Base-by-base conservation (phyloP, 768 basidiomycete genomes). In the Rhodocollybia butyracea region DNA sequence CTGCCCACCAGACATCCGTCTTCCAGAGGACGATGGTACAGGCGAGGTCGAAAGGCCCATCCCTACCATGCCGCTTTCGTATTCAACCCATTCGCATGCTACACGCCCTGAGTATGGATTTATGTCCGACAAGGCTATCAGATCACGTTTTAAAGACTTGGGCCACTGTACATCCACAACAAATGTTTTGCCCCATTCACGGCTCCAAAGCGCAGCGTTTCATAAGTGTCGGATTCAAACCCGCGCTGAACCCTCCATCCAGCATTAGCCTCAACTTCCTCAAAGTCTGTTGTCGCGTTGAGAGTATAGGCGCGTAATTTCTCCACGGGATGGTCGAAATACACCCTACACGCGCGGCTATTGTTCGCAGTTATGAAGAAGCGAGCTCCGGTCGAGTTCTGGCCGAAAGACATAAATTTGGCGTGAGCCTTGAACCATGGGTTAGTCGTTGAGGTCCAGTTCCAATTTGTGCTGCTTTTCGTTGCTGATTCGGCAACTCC, bases 71-170 rank as follows among this genome's bases (percentile, higher is more conserved):
- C 65, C 83, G 61, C 80, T 80, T 66, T 81, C 79, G 60, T 84
- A 83, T 63, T 89, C 87, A n/a, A 76, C 79, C 82, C 85, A 88
- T 53, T 81, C 79, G 57, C 85, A 87, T 17, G 78, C 80, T 21
- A 84, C 74, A 3, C 76, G 73, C 27, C 84, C 88, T 26, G 54
- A 57, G 27, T 60, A 53, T 55, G 54, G 22, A 15, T 58, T 57
- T 46, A 56, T 42, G 31, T 61, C 22, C 45, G 24, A 57, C 17
- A 21, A 50, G 13, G 38, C n/a, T n/a, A n/a, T n/a, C n/a, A n/a
- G n/a, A n/a, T n/a, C n/a, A n/a, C n/a, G n/a, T n/a, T n/a, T n/a
- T n/a, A 40, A 40, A 42, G 17, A 40, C 26, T 52, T 43, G 43
- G 74, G 67, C 79, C 81, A 84, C 24, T 76, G 73, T 17, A 86